Conservation (phyloP, 2,329 filamentous ascomycete species). For the Trichothecium roseum region DNA sequence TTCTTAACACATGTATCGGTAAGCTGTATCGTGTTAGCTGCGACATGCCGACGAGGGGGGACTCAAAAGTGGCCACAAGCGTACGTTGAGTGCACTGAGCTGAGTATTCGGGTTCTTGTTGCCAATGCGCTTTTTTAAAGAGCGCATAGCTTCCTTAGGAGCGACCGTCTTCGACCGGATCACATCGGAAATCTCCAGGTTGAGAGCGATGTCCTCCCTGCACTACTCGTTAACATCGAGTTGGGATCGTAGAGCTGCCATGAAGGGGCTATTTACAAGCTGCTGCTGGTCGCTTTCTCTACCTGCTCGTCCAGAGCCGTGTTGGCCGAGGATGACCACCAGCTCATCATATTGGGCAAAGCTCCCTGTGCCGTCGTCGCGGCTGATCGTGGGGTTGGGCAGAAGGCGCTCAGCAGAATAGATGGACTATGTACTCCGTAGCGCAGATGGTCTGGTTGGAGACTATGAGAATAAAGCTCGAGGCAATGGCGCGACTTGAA, state of each 20-base stretch:
- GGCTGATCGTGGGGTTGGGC: not conserved
- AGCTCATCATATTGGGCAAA: conserved; percentile 61
- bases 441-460: not conserved
- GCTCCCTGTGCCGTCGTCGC: not conserved
- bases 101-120: conserved; percentile 98
- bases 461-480: too few species aligned
- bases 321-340: conserved; percentile 89
- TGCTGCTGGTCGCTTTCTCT: conserved; percentile 87
- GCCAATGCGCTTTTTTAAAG: conserved; percentile 84
- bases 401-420: not conserved
- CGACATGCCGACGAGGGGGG: not conserved
- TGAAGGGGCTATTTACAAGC: conserved; percentile 48
- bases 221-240: conserved; percentile 1
- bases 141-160: conserved; percentile 96
- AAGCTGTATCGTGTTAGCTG: conserved; percentile 43
- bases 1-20: conserved; percentile 99
- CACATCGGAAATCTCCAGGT: conserved; percentile 95
- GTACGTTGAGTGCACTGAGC: conserved; percentile 82
- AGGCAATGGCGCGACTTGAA: too few species aligned
- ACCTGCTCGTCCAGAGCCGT: conserved; percentile 94
- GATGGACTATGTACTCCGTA: not conserved
- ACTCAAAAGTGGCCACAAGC: conserved; percentile 8
- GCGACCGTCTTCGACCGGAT: conserved; percentile 96
- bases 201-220: conserved; percentile 92
- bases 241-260: not conserved